Evolutionary conservation across 2,329 filamentous ascomycete species (phyloP).

Genomic region (Xylariaceae sp.): DNA sequence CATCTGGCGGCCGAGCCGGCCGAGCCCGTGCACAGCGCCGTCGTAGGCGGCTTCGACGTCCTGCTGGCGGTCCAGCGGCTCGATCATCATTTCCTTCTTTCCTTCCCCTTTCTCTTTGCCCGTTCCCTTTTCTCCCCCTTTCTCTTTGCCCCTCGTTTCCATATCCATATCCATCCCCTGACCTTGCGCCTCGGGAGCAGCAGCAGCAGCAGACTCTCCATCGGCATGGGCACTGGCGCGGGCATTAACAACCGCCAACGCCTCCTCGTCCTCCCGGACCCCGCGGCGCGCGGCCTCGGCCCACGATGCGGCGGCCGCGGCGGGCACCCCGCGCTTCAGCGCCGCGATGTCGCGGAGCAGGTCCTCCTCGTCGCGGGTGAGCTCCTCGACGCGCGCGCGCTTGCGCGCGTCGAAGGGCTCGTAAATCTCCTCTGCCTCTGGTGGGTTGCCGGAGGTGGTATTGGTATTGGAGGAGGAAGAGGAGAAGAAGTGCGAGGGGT

Average conservation of each 20-base stretch:
- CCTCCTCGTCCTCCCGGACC: slow-evolving; percentile 51
- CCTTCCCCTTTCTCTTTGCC: slow-evolving; percentile 24
- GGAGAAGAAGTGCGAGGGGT: slow-evolving; percentile 44
- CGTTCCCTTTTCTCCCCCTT: slow-evolving; percentile 18
- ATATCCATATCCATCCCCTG: no score
- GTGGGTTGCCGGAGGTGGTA: slow-evolving; percentile 3
- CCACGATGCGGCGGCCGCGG: slow-evolving; percentile 46
- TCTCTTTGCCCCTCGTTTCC: slow-evolving; percentile 19
- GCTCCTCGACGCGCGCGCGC: slow-evolving; percentile 60
- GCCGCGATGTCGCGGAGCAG: slow-evolving; percentile 65
- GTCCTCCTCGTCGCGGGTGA: slow-evolving; percentile 65
- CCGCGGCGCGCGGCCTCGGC: slow-evolving; percentile 45
- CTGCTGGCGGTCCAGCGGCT: slow-evolving; percentile 48
- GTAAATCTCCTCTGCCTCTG: slow-evolving; percentile 49
- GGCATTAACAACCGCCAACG: slow-evolving; percentile 38
- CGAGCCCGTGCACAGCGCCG: slow-evolving; percentile 53
- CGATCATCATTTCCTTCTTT: slow-evolving; percentile 36
- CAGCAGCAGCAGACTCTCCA: no score
- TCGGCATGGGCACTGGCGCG: slow-evolving; percentile 7
- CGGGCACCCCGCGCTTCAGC: slow-evolving; percentile 58
- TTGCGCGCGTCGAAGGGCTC: slow-evolving; percentile 64
- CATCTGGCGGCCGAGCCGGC: slow-evolving; percentile 60
- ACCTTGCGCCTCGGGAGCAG: no score
- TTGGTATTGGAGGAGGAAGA: slow-evolving; percentile 18
- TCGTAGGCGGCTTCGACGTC: slow-evolving; percentile 51